Conservation (phyloP, 805 yeast species). For the Metschnikowia bowlesiae region DNA sequence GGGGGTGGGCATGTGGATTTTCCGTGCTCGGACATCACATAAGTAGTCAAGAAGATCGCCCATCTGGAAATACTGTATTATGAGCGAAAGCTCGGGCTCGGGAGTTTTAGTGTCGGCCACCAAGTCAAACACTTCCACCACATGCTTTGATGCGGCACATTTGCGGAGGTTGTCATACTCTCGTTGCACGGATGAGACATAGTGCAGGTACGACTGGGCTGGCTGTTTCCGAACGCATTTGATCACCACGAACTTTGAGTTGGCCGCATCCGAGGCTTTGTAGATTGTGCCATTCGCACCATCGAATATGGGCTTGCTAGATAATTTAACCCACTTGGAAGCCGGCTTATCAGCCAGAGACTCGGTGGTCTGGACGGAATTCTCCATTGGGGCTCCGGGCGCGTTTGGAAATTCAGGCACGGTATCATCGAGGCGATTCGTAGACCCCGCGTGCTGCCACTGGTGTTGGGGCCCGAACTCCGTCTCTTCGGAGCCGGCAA, state of each 20-base stretch:
- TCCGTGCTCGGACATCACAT: constrained; percentile 34
- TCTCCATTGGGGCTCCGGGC: no score
- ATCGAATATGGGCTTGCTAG: constrained; percentile 34
- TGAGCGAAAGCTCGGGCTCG: constrained; percentile 26
- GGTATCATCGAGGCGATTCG: no score
- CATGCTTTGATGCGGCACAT: constrained; percentile 25
- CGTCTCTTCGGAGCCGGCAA: no score
- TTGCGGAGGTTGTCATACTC: constrained; percentile 28
- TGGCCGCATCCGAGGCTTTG: constrained; percentile 26
- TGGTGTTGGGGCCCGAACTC: no score
- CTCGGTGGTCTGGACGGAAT: no score
- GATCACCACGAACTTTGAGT: constrained; percentile 22
- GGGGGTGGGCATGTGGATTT: constrained; percentile 26
- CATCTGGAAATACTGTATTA: constrained; percentile 39
- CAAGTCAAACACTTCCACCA: constrained; percentile 27
- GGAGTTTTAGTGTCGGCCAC: constrained; percentile 11
- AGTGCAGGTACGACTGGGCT: constrained; percentile 10
- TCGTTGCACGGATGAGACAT: constrained; percentile 21
- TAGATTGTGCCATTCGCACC: constrained; percentile 39
- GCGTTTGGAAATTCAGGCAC: neutral
- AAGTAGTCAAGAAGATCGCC: constrained; percentile 47
- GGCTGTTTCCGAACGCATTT: constrained; percentile 27
- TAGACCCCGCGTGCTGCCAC: no score
- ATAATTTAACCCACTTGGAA: constrained; percentile 21
- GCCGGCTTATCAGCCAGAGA: neutral